Percentiles rank a stretch among this genome's conserved stretches.
Evolutionary conservation across 176 grass and related monocot genomes (phyloP).

Genomic region (Oryza australiensis): DNA sequence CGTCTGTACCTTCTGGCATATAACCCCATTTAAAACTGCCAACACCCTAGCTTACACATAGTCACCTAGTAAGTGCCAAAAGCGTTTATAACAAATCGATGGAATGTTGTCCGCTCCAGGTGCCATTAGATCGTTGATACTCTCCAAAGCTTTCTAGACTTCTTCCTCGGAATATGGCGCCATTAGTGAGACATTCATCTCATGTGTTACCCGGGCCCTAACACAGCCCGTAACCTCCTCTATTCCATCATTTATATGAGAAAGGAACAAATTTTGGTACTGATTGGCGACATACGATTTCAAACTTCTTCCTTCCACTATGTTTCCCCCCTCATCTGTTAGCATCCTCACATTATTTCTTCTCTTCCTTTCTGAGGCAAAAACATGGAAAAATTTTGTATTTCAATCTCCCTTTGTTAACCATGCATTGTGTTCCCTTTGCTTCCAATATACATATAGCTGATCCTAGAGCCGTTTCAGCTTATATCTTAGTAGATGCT

Average conservation of each 20-base stretch:
- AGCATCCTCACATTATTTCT: background rate
- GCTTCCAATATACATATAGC: background rate
- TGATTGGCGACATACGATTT: background rate
- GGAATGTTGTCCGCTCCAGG: background rate
- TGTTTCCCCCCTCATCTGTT: background rate
- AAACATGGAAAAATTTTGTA: background rate
- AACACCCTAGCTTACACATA: background rate
- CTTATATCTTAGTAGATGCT: background rate
- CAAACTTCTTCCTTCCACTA: background rate
- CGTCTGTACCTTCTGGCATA: background rate
- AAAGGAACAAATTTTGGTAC: background rate
- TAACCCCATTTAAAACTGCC: background rate
- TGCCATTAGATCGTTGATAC: background rate
- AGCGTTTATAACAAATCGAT: background rate
- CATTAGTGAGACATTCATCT: background rate
- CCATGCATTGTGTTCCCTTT: background rate
- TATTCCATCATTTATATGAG: background rate
- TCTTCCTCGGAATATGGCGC: background rate
- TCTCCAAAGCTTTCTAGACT: background rate
- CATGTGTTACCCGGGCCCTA: fast-evolving
- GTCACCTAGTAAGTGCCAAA: background rate
- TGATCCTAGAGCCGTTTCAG: background rate
- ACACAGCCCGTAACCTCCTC: background rate
- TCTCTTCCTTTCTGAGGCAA: background rate
- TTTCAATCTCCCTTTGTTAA: background rate